Percentiles rank a stretch among this genome's conserved stretches.
Evolutionary conservation across 2,329 filamentous ascomycete genomes (phyloP).

Genomic region (Beauveria varroae): DNA sequence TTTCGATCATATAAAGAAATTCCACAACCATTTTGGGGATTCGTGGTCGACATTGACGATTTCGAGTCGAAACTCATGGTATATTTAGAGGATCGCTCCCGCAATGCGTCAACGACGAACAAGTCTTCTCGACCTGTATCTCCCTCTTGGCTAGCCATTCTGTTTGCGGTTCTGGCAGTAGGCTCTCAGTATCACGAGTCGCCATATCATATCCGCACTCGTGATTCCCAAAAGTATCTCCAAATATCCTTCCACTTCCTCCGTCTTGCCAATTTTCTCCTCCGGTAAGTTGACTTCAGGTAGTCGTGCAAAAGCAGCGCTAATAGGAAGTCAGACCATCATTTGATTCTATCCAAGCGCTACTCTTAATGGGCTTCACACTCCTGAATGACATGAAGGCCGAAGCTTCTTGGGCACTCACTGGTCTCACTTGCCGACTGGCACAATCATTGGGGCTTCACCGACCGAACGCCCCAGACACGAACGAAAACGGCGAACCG

Average conservation of each 20-base stretch:
- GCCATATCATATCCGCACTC: constrained; percentile 52
- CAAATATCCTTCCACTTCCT: constrained; percentile 60
- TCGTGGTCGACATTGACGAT: constrained; percentile 59
- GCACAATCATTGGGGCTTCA: constrained; percentile 59
- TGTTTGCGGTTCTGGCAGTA: constrained; percentile 58
- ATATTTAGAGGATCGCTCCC: constrained; percentile 56
- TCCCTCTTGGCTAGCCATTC: constrained; percentile 58
- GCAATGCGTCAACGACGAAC: constrained; percentile 40
- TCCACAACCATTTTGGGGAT: constrained; percentile 60
- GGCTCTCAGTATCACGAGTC: constrained; percentile 61
- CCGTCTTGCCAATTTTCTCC: constrained; percentile 54
- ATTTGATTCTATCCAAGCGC: constrained; percentile 57
- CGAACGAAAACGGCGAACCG: constrained; percentile 35
- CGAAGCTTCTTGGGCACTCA: constrained; percentile 58
- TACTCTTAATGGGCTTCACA: constrained; percentile 56
- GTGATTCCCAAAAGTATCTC: constrained; percentile 53
- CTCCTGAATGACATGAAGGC: constrained; percentile 63
- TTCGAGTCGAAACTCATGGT: constrained; percentile 57
- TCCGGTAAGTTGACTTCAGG: constrained; percentile 34
- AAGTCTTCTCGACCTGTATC: constrained; percentile 46
- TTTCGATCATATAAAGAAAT: constrained; percentile 62
- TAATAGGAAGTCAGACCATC: constrained; percentile 40
- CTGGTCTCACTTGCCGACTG: constrained; percentile 57
- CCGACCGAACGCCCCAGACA: constrained; percentile 37
- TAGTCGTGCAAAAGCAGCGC: background rate